Conservation (phyloP, 768 basidiomycete genomes). For the Auricularia auricula-judae region DNA sequence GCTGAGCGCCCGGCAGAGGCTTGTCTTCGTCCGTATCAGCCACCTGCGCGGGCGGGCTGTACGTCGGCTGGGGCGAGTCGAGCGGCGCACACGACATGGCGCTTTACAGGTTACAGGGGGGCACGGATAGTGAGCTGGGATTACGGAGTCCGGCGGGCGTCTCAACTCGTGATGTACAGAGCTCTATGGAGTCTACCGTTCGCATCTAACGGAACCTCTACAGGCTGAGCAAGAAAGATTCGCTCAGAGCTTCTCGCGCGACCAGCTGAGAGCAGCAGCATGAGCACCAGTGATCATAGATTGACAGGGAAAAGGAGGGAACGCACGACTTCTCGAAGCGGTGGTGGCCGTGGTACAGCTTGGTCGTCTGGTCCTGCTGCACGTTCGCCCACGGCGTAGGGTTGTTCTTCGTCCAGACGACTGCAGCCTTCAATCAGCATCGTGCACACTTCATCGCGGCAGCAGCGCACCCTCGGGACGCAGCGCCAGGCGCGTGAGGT, state of each 20-base stretch:
- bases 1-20: conserved; percentile 20
- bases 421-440: conserved; percentile 15
- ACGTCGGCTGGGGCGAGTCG: conserved; percentile 29
- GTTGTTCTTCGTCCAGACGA: conserved; percentile 58
- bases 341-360: conserved; percentile 57
- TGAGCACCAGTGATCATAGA: neutral
- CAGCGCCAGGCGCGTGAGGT: conserved; percentile 51
- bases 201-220: neutral
- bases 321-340: conserved; percentile 65
- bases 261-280: conserved; percentile 41
- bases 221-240: neutral
- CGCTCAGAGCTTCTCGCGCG: conserved; percentile 57
- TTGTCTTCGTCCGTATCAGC: conserved; percentile 32
- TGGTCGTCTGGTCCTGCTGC: conserved; percentile 62
- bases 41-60: conserved; percentile 22
- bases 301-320: conserved; percentile 3
- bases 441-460: neutral
- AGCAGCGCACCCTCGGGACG: conserved; percentile 27
- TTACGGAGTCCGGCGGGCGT: neutral
- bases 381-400: conserved; percentile 85
- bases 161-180: neutral
- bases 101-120: neutral
- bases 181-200: neutral
- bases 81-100: conserved; percentile 17
- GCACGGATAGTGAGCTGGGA: neutral